Conservation (phyloP, 805 yeast species). For the Nakazawaea sp. region DNA sequence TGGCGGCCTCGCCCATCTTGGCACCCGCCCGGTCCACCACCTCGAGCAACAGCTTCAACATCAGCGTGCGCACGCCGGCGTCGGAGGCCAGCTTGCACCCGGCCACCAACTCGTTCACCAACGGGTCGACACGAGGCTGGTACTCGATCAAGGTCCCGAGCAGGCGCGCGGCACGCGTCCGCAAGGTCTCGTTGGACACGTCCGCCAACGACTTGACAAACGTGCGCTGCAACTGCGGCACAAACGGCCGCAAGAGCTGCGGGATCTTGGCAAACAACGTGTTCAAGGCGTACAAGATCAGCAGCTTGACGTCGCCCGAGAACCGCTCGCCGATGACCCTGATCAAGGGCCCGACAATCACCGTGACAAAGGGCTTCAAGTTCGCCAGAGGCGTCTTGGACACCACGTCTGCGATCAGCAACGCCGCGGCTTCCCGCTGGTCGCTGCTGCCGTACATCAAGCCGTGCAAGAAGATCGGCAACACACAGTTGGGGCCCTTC, state of each 20-base stretch:
- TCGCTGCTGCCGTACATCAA: constrained; percentile 86
- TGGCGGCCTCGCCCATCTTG: constrained; percentile 69
- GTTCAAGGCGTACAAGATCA: constrained; percentile 82
- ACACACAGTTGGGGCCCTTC: constrained; percentile 78
- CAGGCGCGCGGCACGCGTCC: constrained; percentile 84
- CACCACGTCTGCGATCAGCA: constrained; percentile 82
- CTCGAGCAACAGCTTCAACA: constrained; percentile 78
- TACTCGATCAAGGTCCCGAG: constrained; percentile 80
- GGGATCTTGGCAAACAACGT: constrained; percentile 78
- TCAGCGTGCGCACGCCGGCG: constrained; percentile 73
- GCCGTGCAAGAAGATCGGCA: constrained; percentile 92
- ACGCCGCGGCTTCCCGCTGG: constrained; percentile 80
- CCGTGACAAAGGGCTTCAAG: constrained; percentile 84
- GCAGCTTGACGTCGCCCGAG: constrained; percentile 84
- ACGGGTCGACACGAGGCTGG: constrained; percentile 92
- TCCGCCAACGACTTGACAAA: constrained; percentile 90
- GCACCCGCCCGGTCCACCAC: constrained; percentile 76
- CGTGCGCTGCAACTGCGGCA: constrained; percentile 96
- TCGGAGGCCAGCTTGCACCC: constrained; percentile 66
- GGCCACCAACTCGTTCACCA: constrained; percentile 73
- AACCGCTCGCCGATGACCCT: constrained; percentile 97
- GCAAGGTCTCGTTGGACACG: constrained; percentile 59
- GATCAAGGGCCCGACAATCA: constrained; percentile 93
- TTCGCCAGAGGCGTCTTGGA: constrained; percentile 78
- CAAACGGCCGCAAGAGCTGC: constrained; percentile 84